Base-by-base conservation (phyloP, 306 rosid species). In the Prosopis cineraria region DNA sequence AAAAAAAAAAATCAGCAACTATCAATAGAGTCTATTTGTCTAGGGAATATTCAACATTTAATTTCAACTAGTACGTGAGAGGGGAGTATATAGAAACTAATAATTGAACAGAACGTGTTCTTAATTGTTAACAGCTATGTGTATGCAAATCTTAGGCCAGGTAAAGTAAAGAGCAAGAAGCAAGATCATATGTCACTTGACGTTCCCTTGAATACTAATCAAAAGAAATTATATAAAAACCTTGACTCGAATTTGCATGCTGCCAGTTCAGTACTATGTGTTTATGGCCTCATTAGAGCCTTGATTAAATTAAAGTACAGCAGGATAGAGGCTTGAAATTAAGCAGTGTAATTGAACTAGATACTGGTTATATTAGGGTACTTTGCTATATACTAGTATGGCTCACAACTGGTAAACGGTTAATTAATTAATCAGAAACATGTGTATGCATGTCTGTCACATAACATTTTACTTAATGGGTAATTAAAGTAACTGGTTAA, bases 51-150 rank as follows among this genome's bases (percentile, higher is more conserved):
- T 65, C 48, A 65, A 65, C 48, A 36, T 65, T n/a, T n/a, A n/a
- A n/a, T n/a, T 65, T 58, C 68, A 74, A 19, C 30, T 59, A n/a
- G 31, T 60, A 59, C 75, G 58, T 74, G 53, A 70, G 64, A 75
- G 47, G 68, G 73, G 84, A 47, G 50, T 10, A 33, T 17, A 55
- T 22, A 53, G 22, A 10, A 55, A 53, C 31, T 62, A 62, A 30
- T 52, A 52, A 50, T 52, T 52, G 59, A 52, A 52, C 22, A 3
- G 24, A 6, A 7, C 58, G 41, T 80, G 82, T 60, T 82, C 56
- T 69, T 79, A 81, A 66, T 74, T 78, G 68, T 40, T 40, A 45
- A 85, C 90, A 87, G 86, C 85, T 90, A 84, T 74, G 76, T 43
- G 64, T 80, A 84, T 82, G 50, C 77, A 80, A 75, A 86, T 43